Evolutionary conservation across 2,329 filamentous ascomycete genomes (phyloP), one percentile per base, ranked within the genome.

Genomic region (Penicillium sclerotigenum): DNA sequence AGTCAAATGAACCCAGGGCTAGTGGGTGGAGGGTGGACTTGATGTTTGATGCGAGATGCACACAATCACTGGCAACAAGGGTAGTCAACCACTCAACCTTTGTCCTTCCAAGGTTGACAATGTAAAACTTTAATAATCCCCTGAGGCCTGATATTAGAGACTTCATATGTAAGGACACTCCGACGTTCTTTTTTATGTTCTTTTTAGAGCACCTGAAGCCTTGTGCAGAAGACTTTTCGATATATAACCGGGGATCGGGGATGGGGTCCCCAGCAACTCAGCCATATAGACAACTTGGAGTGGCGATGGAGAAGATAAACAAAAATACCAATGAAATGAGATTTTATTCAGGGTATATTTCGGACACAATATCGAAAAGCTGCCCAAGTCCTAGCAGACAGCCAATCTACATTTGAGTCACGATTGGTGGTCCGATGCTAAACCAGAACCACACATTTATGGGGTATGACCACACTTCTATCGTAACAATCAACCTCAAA

Each of bases 281-380:
- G 16, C 13, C 7, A 28, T 4, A 38, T 16, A 16, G 9, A 47
- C 22, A 26, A 34, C 16, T n/a, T 37, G 34, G n/a, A 11, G 18
- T 20, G 24, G 28, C 34, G 7, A 22, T 16, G 16, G 13, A 18
- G 14, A 20, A 18, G 5, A 28, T 24, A 26, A 24, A 29, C n/a
- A 14, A 41, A 34, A 48, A 16, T 3, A 41, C 1, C 20, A 38
- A 26, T 34, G 49, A 34, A 59, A 52, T 50, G 47, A 42, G 13
- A 54, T 40, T 58, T 62, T 41, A 56, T 60, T 59, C 56, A 51
- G 61, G 61, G 59, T 64, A 65, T 63, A 53, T 60, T 50, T 40
- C 38, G 33, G 34, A 46, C 20, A 5, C 28, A 51, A 46, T 38
- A 28, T 40, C 16, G 14, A 43, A 45, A 29, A 16, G 29, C 53